Evolutionary conservation across 495 filamentous ascomycete species (phyloP), one percentile per base, ranked within the genome.

Genomic region (Beverwykella pulmonaria): DNA sequence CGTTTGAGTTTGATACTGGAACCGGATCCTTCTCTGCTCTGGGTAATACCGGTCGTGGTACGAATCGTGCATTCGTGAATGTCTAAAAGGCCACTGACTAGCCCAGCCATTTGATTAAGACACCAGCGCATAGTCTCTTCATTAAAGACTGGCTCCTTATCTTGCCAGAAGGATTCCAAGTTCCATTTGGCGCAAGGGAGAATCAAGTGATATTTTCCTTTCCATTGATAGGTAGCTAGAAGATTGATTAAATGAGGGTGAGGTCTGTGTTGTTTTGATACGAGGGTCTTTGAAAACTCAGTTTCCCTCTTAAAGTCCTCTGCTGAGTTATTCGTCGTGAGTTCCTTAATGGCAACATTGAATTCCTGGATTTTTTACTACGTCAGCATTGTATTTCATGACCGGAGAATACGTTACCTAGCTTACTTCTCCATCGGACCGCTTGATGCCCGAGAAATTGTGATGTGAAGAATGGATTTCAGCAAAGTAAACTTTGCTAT

Each of bases 291-390:
- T 5, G 26, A 53, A 29, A 53, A 53, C 23, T 23, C 26, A 17
- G 49, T 53, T 29, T 53, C 49, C 20, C 23, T 53, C 26, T 26
- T 29, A 17, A 53, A 53, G 22, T 14, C 25, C 14, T 53, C 49
- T 53, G 9, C 49, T 15, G 19, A 15, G 49, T 53, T 53, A 23
- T 14, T 29, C 14, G 49, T 29, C 6, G 20, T 53, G 26, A 53
- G 49, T 53, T 53, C 20, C n/a, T 53, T 53, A 23, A 53, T 53
- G 20, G 49, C 49, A 53, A 53, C 49, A 53, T 53, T 15, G 26
- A 15, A 53, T 17, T 29, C 20, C 49, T 53, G n/a, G 15, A 23
- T n/a, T 48, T 48, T 23, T n/a, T 48, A 48, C 15, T 48, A 48
- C 20, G 44, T 48, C 44, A 48, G 44, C 15, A 48, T 23, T 48